phyloP scores from a whole-genome alignment of 306 rosid genomes.

The Cucumis melo region DNA sequence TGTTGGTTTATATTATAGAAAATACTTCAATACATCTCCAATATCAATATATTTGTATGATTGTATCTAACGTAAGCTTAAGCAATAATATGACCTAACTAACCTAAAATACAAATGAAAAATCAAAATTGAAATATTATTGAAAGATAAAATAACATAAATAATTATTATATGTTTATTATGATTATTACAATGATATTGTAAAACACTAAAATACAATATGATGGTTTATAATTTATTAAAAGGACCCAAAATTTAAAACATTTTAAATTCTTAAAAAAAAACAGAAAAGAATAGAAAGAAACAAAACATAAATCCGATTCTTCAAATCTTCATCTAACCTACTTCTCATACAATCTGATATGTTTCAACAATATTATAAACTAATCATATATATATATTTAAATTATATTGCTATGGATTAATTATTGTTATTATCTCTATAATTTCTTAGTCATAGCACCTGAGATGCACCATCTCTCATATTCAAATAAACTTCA shows the following conservation, averaged over 20 bases:
- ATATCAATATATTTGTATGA: no score
- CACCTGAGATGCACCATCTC: not conserved
- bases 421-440: not conserved
- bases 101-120: no score
- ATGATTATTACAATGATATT: not conserved
- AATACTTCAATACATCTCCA: no score
- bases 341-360: not conserved
- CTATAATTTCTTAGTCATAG: not conserved
- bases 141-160: no score
- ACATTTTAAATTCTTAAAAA: not conserved
- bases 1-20: not conserved
- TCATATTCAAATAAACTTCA: no score
- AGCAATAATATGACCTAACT: no score
- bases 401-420: no score
- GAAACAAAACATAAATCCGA: not conserved
- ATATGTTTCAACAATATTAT: not conserved
- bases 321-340: not conserved
- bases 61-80: no score
- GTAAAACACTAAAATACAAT: not conserved
- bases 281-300: not conserved
- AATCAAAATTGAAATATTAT: no score
- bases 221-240: not conserved
- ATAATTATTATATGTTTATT: no score
- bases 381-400: no score
- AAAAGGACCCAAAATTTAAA: not conserved